Conservation (phyloP, 1,139 yeast genomes). For the Candida sanyaensis region DNA sequence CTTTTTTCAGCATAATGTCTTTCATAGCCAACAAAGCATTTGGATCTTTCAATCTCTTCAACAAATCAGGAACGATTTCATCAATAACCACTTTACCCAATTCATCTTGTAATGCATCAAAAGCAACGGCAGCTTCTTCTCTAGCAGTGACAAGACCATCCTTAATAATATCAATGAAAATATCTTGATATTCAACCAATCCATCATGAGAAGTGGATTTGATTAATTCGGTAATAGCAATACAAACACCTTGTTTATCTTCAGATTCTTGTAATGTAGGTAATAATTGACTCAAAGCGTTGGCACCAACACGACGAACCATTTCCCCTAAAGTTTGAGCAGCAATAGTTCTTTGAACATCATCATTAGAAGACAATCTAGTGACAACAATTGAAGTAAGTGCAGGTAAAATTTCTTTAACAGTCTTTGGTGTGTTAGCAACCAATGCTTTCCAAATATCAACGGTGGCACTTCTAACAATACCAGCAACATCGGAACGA, state of each 20-base stretch:
- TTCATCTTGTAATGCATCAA: slow-evolving; percentile 79
- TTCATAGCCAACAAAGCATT: slow-evolving; percentile 86
- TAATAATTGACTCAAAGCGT: slow-evolving; percentile 78
- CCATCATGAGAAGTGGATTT: slow-evolving; percentile 69
- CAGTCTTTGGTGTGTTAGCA: slow-evolving; percentile 94
- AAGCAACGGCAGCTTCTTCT: slow-evolving; percentile 88
- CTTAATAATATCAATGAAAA: slow-evolving; percentile 74
- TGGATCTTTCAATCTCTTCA: slow-evolving; percentile 67
- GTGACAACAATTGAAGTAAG: slow-evolving; percentile 79
- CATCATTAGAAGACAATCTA: slow-evolving; percentile 79
- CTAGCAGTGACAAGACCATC: slow-evolving; percentile 79
- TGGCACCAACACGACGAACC: slow-evolving; percentile 92
- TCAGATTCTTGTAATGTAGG: slow-evolving; percentile 87
- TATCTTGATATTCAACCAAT: slow-evolving; percentile 64
- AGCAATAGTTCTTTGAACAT: slow-evolving; percentile 80
- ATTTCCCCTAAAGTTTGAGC: slow-evolving; percentile 94
- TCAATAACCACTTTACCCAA: slow-evolving; percentile 88
- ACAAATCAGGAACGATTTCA: slow-evolving; percentile 81
- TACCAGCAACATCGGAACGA: slow-evolving; percentile 86
- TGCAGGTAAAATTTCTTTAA: slow-evolving; percentile 87
- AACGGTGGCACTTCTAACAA: slow-evolving; percentile 88
- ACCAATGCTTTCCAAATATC: slow-evolving; percentile 98
- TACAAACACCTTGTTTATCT: slow-evolving; percentile 94
- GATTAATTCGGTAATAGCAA: slow-evolving; percentile 85
- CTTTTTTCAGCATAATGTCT: slow-evolving; percentile 89